Base-by-base conservation (phyloP, 768 basidiomycete genomes). In the Tulasnella sp. region DNA sequence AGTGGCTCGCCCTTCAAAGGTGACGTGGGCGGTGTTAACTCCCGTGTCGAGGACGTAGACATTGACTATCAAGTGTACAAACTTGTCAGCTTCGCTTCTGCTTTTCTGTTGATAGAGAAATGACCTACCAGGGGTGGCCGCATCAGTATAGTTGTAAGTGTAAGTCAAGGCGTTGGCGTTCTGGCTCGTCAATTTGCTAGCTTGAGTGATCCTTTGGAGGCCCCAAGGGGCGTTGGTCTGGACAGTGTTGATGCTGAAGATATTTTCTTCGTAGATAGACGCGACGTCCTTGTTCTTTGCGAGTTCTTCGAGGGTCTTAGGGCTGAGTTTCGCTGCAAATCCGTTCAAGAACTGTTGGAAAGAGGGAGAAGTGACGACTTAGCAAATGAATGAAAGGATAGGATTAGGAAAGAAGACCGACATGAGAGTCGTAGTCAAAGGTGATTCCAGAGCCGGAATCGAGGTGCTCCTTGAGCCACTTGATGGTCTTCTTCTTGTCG, bases 41-140 rank as follows among this genome's bases (percentile, higher is more conserved):
- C 82, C 82, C 16, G 81, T 82, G 81, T 79, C 88, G 80, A 89
- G 83, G 75, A 89, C 82, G 81, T 88, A 89, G 81, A 89, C 85
- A 50, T 79, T 74, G 75, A 82, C 79, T 77, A 69, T 75, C 58
- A 69, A 69, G 50, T 24, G 77, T 64, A 34, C 72, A 80, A n/a
- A 37, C 8, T 24, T n/a, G 54, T 54, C 54, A 54, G 54, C n/a
- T 22, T 54, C 37, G n/a, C 12, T 4, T 46, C 54, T n/a, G 7
- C 54, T n/a, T n/a, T 11, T 12, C 12, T 8, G 7, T 24, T 7
- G 22, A 1, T n/a, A n/a, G 22, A 1, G 22, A n/a, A 54, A 2
- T 54, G 24, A 11, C 54, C 8, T 40, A 34, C 82, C 82, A 40
- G 54, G 40, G n/a, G 48, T 40, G 14, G 20, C 37, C 40, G 40